These are phyloP conservation scores for Calendula officinalis DNA, from an alignment of 129 eudicot genomes.

Conservation along the genomic window DNA sequence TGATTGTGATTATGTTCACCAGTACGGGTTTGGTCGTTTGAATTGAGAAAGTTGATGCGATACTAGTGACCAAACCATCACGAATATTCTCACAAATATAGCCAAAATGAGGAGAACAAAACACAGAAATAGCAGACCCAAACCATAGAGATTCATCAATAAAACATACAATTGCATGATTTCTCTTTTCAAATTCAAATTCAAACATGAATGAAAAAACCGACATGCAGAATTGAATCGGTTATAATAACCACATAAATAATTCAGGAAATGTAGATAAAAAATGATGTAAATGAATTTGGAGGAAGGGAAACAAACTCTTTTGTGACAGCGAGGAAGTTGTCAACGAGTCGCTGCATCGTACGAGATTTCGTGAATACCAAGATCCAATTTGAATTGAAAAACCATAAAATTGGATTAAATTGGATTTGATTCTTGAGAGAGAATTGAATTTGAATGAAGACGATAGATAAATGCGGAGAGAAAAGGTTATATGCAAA, in stretches of 20 bases:
- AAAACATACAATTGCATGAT: not conserved
- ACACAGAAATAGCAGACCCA: not conserved
- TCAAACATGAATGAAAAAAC: not conserved
- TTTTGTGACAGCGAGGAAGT: slow-evolving; percentile 75
- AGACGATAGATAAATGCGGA: slow-evolving; percentile 11
- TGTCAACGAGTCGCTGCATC: slow-evolving; percentile 81
- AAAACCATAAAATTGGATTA: not conserved
- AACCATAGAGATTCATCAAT: not conserved
- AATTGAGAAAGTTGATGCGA: too few relatives aligned
- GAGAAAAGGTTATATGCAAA: not conserved
- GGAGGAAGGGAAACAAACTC: slow-evolving; percentile 45
- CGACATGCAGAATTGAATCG: not conserved
- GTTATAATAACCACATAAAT: not conserved
- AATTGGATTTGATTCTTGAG: slow-evolving; percentile 5
- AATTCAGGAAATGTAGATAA: not conserved
- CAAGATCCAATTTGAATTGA: slow-evolving; percentile 21
- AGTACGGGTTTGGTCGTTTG: too few relatives aligned
- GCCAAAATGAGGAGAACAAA: not conserved
- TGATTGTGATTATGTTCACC: too few relatives aligned
- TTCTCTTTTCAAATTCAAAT: not conserved
- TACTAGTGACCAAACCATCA: too few relatives aligned
- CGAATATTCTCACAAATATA: not conserved
- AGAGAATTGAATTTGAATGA: slow-evolving; percentile 5
- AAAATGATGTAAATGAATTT: slow-evolving; percentile 1
- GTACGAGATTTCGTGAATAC: not conserved